Evolutionary conservation across 2,329 filamentous ascomycete species (phyloP), one percentile per base, ranked within the genome.

Genomic region (Penicillium sp.): DNA sequence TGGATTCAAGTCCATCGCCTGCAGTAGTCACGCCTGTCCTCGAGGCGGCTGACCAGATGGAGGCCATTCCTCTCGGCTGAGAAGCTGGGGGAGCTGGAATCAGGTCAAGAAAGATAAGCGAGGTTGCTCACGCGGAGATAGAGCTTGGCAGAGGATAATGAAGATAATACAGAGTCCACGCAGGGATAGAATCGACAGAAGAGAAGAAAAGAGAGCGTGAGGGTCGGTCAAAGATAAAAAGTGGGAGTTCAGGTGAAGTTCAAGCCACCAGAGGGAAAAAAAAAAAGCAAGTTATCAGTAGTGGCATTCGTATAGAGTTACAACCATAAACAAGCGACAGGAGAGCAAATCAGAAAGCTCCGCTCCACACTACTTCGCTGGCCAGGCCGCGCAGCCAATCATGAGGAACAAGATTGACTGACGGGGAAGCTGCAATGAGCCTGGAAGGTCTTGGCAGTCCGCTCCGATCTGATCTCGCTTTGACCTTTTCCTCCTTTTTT

Each of bases 41-140:
- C 15, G 61, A 61, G 24, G 57, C 42, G 26, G 60, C 56, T 7
- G 63, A 60, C 33, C 50, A 61, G 50, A 63, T 59, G n/a, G 64
- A 65, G 42, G 51, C 61, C 69, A 71, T 71, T 35, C 38, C 19
- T 51, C 26, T 26, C 17, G 12, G 28, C 38, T 22, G 28, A 28
- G 44, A 19, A 35, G 28, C 17, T 33, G 17, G 17, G 13, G 13
- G 28, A 13, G 28, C 5, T 15, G 28, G 47, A 33, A 51, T 35
- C 30, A 33, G 47, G n/a, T 33, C 28, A 35, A 12, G n/a, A 35
- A 15, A 22, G 49, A 22, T 2, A 30, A 19, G 19, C 49, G 28
- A 22, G 30, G 19, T 35, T 35, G 45, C 26, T 30, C 49, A 51
- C 49, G n/a, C 49, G 28, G 33, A 30, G 30, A 22, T 30, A 5